Evolutionary conservation across 2,329 filamentous ascomycete genomes (phyloP).

Genomic region (Phaeoacremonium minimum): DNA sequence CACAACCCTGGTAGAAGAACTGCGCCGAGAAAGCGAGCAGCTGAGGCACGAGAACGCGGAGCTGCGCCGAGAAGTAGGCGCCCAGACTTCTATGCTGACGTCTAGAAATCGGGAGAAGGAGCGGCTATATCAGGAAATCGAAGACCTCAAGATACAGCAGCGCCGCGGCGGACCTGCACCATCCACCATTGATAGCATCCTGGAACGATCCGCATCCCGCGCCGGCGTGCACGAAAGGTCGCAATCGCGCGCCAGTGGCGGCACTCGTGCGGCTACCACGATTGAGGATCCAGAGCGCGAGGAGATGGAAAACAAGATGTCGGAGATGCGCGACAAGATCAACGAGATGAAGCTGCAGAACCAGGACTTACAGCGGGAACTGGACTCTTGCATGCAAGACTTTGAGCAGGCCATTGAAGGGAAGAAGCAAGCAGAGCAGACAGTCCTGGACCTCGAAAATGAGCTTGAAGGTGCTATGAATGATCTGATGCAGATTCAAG

Average conservation of each 20-base stretch:
- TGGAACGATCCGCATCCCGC: constrained; percentile 90
- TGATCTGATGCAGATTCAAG: constrained; percentile 73
- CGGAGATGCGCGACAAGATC: constrained; percentile 78
- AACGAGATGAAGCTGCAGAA: constrained; percentile 85
- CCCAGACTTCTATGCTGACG: constrained; percentile 95
- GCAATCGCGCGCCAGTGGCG: constrained; percentile 68
- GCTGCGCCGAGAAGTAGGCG: constrained; percentile 84
- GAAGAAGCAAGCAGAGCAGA: constrained; percentile 56
- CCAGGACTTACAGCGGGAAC: constrained; percentile 78
- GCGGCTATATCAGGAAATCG: constrained; percentile 91
- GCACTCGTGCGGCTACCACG: constrained; percentile 55
- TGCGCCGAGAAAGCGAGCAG: constrained; percentile 65
- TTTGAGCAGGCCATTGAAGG: constrained; percentile 68
- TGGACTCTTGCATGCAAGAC: constrained; percentile 75
- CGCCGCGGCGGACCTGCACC: constrained; percentile 62
- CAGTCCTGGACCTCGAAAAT: constrained; percentile 63
- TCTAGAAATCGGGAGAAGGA: constrained; percentile 95
- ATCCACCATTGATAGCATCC: constrained; percentile 78
- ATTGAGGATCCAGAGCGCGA: constrained; percentile 77
- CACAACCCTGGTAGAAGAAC: constrained; percentile 71
- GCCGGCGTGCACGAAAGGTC: constrained; percentile 66
- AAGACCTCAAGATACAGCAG: constrained; percentile 87
- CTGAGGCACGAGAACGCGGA: constrained; percentile 90
- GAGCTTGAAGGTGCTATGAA: constrained; percentile 77
- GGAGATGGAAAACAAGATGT: constrained; percentile 78